Evolutionary conservation across 2,329 filamentous ascomycete genomes (phyloP).

Genomic region (Sporothrix luriei): DNA sequence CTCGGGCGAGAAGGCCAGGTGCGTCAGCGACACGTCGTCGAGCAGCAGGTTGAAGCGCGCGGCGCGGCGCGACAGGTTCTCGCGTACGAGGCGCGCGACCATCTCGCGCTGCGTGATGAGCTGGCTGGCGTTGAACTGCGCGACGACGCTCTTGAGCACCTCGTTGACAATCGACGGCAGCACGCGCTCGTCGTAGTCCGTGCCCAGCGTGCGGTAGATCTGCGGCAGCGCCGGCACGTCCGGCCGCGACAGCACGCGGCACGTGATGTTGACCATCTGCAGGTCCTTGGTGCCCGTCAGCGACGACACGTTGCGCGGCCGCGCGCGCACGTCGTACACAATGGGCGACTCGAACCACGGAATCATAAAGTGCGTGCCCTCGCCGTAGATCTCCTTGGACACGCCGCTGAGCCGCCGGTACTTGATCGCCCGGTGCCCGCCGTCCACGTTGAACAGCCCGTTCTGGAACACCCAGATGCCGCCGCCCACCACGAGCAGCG

Average conservation of each 20-base stretch:
- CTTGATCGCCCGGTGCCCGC: conserved; percentile 98
- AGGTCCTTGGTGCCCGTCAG: conserved; percentile 98
- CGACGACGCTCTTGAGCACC: conserved; percentile 97
- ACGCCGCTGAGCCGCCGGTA: conserved; percentile 92
- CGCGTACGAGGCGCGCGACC: conserved; percentile 85
- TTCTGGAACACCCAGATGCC: conserved; percentile 59
- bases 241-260: conserved; percentile 91
- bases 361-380: conserved; percentile 93
- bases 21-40: conserved; percentile 94
- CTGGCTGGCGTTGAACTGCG: conserved; percentile 97
- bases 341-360: conserved; percentile 98
- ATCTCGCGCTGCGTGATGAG: conserved; percentile 99
- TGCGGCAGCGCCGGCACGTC: conserved; percentile 91
- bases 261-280: conserved; percentile 98
- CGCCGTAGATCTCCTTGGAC: conserved; percentile 90
- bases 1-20: conserved; percentile 72
- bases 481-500: conserved; percentile 51
- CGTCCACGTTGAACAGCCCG: conserved; percentile 81
- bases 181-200: conserved; percentile 97
- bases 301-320: conserved; percentile 93
- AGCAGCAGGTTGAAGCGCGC: conserved; percentile 96
- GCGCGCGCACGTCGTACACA: conserved; percentile 96
- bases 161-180: conserved; percentile 99
- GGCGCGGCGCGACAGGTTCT: conserved; percentile 87
- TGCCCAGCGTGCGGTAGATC: conserved; percentile 98